Conservation (phyloP, 2,329 filamentous ascomycete species). For the Colletotrichum chlorophyti region DNA sequence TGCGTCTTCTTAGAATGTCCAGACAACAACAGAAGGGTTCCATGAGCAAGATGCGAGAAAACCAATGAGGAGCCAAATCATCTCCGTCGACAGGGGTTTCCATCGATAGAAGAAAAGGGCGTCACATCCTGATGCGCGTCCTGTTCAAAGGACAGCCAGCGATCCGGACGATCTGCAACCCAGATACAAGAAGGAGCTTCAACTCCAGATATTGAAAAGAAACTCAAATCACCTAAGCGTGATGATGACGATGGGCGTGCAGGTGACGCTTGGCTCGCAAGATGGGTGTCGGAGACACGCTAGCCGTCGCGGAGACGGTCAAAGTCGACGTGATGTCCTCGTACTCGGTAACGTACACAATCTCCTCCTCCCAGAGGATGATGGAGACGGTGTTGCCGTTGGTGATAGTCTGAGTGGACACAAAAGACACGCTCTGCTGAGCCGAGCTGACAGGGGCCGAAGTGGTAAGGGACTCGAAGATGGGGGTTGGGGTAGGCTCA, state of each 20-base stretch:
- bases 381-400: conserved; percentile 58
- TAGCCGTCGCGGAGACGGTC: conserved; percentile 41
- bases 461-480: conserved; percentile 38
- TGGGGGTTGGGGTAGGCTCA: conserved; percentile 25
- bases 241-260: conserved; percentile 47
- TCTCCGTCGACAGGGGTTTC: conserved; percentile 14
- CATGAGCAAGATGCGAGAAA: conserved; percentile 24
- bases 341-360: conserved; percentile 58
- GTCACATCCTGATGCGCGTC: conserved; percentile 22
- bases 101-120: conserved; percentile 8
- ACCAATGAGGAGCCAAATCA: conserved; percentile 26
- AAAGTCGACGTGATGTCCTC: conserved; percentile 48
- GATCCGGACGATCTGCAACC: too few relatives aligned
- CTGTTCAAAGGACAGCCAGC: conserved; percentile 11
- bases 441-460: conserved; percentile 27
- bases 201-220: conserved; percentile 4
- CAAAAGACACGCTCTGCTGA: conserved; percentile 38
- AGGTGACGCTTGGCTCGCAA: conserved; percentile 38
- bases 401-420: conserved; percentile 61
- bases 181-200: conserved; percentile 2
- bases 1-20: conserved; percentile 22
- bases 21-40: conserved; percentile 22
- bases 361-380: conserved; percentile 63
- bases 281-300: conserved; percentile 31
- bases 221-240: conserved; percentile 15